Evolutionary conservation across 2,329 filamentous ascomycete genomes (phyloP).

Genomic region (Arthrobotrys sinensis): DNA sequence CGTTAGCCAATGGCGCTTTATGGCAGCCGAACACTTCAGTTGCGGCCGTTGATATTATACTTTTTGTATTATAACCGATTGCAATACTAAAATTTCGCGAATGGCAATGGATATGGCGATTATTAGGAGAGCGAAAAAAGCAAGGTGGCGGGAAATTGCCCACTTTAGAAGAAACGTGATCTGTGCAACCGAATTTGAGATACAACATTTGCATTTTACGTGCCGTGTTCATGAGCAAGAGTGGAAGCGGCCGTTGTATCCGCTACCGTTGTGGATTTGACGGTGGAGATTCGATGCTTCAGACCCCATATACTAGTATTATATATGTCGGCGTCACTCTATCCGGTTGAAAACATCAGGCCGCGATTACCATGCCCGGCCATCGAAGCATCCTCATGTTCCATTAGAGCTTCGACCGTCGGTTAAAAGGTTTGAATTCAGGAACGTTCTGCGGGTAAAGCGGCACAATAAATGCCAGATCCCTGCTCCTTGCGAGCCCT

Average conservation of each 20-base stretch:
- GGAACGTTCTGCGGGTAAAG: conserved; percentile 56
- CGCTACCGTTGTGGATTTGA: conserved; percentile 23
- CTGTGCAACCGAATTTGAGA: conserved; percentile 28
- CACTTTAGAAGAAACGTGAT: conserved; percentile 60
- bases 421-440: conserved; percentile 55
- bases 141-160: conserved; percentile 47
- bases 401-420: conserved; percentile 25
- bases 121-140: neutral
- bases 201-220: conserved; percentile 10
- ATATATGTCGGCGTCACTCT: conserved; percentile 36
- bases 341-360: conserved; percentile 27
- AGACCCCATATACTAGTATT: conserved; percentile 7
- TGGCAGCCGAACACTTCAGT: conserved; percentile 33
- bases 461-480: conserved; percentile 51
- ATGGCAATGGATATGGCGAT: conserved; percentile 14
- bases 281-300: conserved; percentile 9
- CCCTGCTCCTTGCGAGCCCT: conserved; percentile 5
- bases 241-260: conserved; percentile 42
- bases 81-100: conserved; percentile 6
- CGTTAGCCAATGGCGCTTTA: conserved; percentile 47
- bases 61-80: conserved; percentile 22
- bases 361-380: conserved; percentile 11
- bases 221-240: conserved; percentile 28
- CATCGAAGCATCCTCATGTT: conserved; percentile 4
- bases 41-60: conserved; percentile 10